Evolutionary conservation across 2,329 filamentous ascomycete species (phyloP).

Genomic region (Tolypocladium endophyticum): DNA sequence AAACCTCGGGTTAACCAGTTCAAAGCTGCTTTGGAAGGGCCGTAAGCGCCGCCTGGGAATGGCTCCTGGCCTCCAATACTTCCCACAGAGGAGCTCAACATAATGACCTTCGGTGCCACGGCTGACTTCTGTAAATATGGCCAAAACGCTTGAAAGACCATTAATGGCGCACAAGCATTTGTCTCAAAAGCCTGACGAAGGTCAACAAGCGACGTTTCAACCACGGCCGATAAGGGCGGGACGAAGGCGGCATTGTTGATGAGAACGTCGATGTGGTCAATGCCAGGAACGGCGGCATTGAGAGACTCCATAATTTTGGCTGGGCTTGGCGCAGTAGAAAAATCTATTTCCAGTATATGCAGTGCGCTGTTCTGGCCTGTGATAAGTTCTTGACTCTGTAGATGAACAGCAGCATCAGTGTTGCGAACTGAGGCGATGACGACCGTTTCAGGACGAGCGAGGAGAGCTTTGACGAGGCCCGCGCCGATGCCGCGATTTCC

Average conservation of each 20-base stretch:
- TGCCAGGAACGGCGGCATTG: neutral
- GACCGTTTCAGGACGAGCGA: neutral
- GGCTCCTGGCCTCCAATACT: neutral
- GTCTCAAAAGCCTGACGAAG: neutral
- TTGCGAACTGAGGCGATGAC: neutral
- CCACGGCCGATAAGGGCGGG: neutral
- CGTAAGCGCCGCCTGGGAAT: neutral
- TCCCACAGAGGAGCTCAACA: neutral
- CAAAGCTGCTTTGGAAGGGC: neutral
- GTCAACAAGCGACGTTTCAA: neutral
- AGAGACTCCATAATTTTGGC: neutral
- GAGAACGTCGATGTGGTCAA: neutral
- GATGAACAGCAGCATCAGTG: neutral
- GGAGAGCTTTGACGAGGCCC: neutral
- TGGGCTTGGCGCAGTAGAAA: neutral
- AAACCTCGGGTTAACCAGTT: neutral
- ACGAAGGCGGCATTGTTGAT: neutral
- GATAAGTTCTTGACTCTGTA: neutral
- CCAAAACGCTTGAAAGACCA: neutral
- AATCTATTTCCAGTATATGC: neutral
- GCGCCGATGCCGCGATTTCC: neutral
- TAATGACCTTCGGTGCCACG: neutral
- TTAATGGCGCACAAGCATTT: neutral
- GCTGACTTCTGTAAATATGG: neutral
- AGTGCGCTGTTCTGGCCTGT: neutral